These are phyloP conservation scores for Ustulina deusta DNA, from an alignment of 2,329 filamentous ascomycete species.

Conservation along the genomic window DNA sequence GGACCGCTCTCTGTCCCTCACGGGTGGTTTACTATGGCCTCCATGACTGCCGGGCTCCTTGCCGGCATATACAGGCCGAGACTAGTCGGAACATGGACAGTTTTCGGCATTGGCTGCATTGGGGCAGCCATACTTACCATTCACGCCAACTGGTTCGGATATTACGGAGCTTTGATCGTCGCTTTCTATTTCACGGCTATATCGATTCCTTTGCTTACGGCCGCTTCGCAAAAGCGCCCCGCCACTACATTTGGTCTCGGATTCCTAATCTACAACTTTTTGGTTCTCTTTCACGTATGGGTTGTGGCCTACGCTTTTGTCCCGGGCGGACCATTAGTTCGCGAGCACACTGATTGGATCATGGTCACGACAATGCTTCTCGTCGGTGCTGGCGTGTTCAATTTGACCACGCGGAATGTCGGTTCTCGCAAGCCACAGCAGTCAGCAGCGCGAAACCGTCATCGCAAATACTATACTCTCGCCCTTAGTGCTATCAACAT, in stretches of 20 bases:
- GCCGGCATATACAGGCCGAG: conserved; percentile 79
- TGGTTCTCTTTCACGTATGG: conserved; percentile 99
- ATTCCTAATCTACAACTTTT: conserved; percentile 90
- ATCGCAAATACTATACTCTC: conserved; percentile 65
- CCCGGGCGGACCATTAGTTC: conserved; percentile 89
- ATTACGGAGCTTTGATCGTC: conserved; percentile 81
- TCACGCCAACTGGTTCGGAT: conserved; percentile 87
- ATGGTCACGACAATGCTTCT: conserved; percentile 88
- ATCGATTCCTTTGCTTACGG: conserved; percentile 78
- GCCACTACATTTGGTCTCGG: conserved; percentile 86
- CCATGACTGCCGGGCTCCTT: conserved; percentile 85
- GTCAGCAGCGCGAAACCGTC: conserved; percentile 53
- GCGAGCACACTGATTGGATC: conserved; percentile 95
- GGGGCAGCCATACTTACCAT: conserved; percentile 83
- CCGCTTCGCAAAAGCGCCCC: conserved; percentile 81
- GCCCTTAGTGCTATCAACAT: conserved; percentile 82
- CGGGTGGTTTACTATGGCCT: conserved; percentile 84
- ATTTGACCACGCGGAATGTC: conserved; percentile 67
- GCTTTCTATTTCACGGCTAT: conserved; percentile 86
- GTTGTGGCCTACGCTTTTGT: conserved; percentile 98
- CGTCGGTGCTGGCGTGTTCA: conserved; percentile 87
- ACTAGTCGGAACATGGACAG: conserved; percentile 80
- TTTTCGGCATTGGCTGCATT: conserved; percentile 80
- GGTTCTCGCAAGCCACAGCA: conserved; percentile 55
- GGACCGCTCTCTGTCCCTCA: conserved; percentile 92